Evolutionary conservation across 768 basidiomycete species (phyloP).

Genomic region (Hortiboletus campestris): DNA sequence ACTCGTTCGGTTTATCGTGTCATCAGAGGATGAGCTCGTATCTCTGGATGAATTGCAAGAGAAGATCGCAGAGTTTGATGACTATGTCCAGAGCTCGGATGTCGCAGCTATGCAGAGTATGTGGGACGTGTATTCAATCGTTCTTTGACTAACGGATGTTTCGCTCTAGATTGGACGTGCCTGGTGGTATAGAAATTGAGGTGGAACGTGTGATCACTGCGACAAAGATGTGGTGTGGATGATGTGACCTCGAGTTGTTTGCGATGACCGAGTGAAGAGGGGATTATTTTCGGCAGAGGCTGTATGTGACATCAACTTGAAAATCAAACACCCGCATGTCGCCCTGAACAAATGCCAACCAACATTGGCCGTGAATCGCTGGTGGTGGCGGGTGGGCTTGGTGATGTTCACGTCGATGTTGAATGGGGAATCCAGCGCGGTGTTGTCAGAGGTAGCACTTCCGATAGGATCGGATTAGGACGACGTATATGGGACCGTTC

Average conservation of each 20-base stretch:
- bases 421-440: conserved; percentile 20
- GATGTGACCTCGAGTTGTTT: not conserved
- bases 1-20: not conserved
- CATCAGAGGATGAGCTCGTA: conserved; percentile 89
- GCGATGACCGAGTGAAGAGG: too few species aligned
- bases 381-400: conserved; percentile 1
- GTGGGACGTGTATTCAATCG: not conserved
- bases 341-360: conserved; percentile 10
- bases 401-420: conserved; percentile 7
- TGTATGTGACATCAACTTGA: not conserved
- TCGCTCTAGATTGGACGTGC: conserved; percentile 11
- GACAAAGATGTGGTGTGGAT: not conserved
- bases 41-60: conserved; percentile 94
- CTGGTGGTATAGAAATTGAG: not conserved
- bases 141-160: conserved; percentile 1
- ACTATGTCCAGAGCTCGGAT: conserved; percentile 89
- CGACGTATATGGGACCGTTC: conserved; percentile 15
- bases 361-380: conserved; percentile 7
- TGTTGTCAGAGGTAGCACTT: conserved; percentile 8
- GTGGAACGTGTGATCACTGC: conserved; percentile 9
- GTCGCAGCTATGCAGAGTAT: conserved; percentile 92
- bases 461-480: conserved; percentile 19
- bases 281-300: not conserved
- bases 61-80: conserved; percentile 79
- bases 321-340: not conserved